These are phyloP conservation scores for Alternaria angustiovoidea DNA, from an alignment of 2,329 filamentous ascomycete species.

Conservation along the genomic window DNA sequence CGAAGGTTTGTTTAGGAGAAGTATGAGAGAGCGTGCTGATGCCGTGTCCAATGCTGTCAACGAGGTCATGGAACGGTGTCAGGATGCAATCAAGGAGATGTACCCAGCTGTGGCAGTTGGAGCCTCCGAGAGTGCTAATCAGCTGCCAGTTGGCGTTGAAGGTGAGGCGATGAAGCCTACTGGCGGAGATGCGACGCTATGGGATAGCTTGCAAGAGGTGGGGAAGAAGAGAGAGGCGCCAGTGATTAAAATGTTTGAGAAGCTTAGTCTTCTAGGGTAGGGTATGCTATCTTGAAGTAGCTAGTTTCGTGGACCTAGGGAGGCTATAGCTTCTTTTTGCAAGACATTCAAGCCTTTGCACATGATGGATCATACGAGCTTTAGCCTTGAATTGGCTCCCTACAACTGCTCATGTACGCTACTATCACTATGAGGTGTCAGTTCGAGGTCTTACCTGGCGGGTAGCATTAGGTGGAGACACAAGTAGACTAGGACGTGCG, in stretches of 20 bases:
- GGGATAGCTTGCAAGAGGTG: slow-evolving; percentile 54
- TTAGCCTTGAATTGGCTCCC: too few relatives aligned
- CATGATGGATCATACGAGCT: too few relatives aligned
- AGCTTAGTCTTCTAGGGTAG: slow-evolving; percentile 46
- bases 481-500: too few relatives aligned
- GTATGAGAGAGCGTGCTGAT: slow-evolving; percentile 86
- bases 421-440: too few relatives aligned
- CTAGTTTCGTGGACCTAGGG: too few relatives aligned
- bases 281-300: not conserved
- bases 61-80: slow-evolving; percentile 77
- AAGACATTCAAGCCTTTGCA: too few relatives aligned
- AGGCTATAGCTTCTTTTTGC: too few relatives aligned
- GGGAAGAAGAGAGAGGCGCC: slow-evolving; percentile 57
- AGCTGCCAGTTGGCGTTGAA: slow-evolving; percentile 15
- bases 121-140: not conserved
- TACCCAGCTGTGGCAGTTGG: slow-evolving; percentile 23
- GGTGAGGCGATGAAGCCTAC: slow-evolving; percentile 43
- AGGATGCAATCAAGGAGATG: slow-evolving; percentile 68
- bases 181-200: slow-evolving; percentile 57
- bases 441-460: too few relatives aligned
- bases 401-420: too few relatives aligned
- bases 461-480: too few relatives aligned
- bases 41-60: slow-evolving; percentile 77
- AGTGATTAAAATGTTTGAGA: slow-evolving; percentile 61
- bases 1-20: slow-evolving; percentile 76